Conservation (phyloP, 768 basidiomycete genomes). For the Leccinum arenicola region DNA sequence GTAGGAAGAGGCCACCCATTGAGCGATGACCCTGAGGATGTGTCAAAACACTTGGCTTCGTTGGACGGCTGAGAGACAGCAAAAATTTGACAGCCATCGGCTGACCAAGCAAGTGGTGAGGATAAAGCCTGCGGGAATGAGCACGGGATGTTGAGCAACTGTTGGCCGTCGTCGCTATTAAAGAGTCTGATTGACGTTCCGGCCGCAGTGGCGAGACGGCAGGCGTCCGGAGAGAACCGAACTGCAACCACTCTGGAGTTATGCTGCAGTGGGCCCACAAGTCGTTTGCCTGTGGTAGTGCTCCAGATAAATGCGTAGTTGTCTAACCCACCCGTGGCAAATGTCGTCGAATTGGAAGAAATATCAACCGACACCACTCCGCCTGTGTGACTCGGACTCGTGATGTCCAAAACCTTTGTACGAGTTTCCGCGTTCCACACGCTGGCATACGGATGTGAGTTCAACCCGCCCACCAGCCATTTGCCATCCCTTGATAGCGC, state of each 20-base stretch:
- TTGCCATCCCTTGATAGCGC: not conserved
- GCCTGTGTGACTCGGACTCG: not conserved
- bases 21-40: not conserved
- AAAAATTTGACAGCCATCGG: not conserved
- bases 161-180: not conserved
- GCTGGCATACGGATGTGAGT: not conserved
- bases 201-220: not conserved
- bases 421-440: not conserved
- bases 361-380: not conserved
- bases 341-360: not conserved
- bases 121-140: fast-evolving
- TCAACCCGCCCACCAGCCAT: not conserved
- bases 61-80: not conserved
- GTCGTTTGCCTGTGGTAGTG: not conserved
- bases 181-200: not conserved
- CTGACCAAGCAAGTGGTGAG: not conserved
- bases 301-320: not conserved
- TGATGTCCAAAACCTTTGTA: not conserved
- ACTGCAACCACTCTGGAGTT: not conserved
- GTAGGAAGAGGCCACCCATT: not conserved
- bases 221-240: not conserved
- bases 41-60: not conserved
- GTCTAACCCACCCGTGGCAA: not conserved
- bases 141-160: not conserved
- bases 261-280: not conserved